Evolutionary conservation across 495 filamentous ascomycete genomes (phyloP).

Genomic region (Hypomontagnella monticulosa): DNA sequence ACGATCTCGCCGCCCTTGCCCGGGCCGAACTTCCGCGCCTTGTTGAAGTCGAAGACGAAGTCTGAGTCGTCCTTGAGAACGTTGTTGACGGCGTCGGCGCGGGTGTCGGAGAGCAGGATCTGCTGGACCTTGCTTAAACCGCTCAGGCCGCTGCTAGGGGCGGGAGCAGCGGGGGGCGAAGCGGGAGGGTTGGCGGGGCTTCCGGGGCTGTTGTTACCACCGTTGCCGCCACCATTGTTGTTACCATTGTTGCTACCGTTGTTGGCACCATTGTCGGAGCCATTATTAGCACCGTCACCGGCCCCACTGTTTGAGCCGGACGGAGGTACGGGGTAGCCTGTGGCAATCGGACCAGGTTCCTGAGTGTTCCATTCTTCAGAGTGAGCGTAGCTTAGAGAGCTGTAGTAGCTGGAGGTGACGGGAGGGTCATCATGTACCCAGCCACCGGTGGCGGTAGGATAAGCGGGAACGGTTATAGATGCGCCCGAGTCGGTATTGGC

Average conservation of each 20-base stretch:
- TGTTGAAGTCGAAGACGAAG: conserved; percentile 55
- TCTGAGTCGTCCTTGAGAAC: conserved; percentile 45
- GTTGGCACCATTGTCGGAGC: too few species aligned
- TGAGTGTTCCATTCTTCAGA: neutral
- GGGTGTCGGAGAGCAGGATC: conserved; percentile 39
- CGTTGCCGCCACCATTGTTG: too few species aligned
- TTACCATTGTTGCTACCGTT: too few species aligned
- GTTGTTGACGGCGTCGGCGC: conserved; percentile 42
- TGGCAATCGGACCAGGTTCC: neutral
- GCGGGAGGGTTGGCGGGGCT: neutral
- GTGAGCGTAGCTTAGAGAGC: conserved; percentile 15
- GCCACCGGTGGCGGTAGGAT: conserved; percentile 6
- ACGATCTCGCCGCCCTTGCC: conserved; percentile 52
- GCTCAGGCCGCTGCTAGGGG: conserved; percentile 20
- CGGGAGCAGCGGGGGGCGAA: neutral
- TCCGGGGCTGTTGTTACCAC: too few species aligned
- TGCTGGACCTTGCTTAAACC: conserved; percentile 37
- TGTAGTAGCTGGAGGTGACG: conserved; percentile 8
- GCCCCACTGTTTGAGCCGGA: too few species aligned
- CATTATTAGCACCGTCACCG: too few species aligned
- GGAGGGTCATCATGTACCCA: neutral
- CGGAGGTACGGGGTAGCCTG: neutral
- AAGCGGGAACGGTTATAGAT: neutral
- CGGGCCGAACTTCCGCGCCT: conserved; percentile 36
- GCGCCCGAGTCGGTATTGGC: neutral